A percentile compares a stretch with the other conserved stretches of the same genome.
Evolutionary conservation across 352 stramenopile genomes (phyloP).

Genomic region (Lagenidium giganteum): DNA sequence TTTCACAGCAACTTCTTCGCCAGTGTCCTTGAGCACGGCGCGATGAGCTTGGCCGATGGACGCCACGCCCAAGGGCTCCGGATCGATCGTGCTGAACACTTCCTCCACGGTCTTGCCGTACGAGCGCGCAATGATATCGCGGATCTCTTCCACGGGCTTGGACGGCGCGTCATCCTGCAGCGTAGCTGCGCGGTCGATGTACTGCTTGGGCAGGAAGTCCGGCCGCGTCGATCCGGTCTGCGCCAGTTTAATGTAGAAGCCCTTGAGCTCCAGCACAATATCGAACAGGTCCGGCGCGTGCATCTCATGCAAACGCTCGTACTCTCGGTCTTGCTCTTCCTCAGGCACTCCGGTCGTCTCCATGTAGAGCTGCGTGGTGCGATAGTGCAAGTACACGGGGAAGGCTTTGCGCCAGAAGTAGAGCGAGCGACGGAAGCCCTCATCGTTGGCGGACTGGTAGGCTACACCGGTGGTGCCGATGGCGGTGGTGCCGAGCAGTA

Average conservation of each 20-base stretch:
- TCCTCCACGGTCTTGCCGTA: conserved; percentile 52
- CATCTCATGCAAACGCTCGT: conserved; percentile 70
- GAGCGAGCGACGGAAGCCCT: conserved; percentile 73
- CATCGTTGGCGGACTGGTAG: conserved; percentile 60
- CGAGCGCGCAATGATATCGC: conserved; percentile 65
- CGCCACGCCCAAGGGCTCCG: conserved; percentile 67
- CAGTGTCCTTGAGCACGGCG: conserved; percentile 59
- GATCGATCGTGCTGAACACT: conserved; percentile 59
- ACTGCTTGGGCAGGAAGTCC: conserved; percentile 80
- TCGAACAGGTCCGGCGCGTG: conserved; percentile 77
- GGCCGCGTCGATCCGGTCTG: conserved; percentile 76
- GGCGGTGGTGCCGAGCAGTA: conserved; percentile 51
- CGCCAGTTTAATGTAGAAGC: conserved; percentile 86
- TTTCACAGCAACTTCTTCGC: conserved; percentile 82
- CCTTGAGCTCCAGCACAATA: conserved; percentile 80
- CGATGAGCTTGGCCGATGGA: conserved; percentile 84
- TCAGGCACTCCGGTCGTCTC: conserved; percentile 36
- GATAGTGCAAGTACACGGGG: conserved; percentile 84
- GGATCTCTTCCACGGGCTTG: conserved; percentile 70
- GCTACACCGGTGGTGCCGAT: conserved; percentile 38
- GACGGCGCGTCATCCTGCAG: conserved; percentile 78
- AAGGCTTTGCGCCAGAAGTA: conserved; percentile 88
- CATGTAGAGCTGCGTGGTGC: conserved; percentile 70
- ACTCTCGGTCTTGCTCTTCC: conserved; percentile 55
- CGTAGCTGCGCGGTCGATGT: conserved; percentile 61